Conservation (phyloP, 371 early-diverging fungal genomes). For the Dinochytrium kinnereticum region DNA sequence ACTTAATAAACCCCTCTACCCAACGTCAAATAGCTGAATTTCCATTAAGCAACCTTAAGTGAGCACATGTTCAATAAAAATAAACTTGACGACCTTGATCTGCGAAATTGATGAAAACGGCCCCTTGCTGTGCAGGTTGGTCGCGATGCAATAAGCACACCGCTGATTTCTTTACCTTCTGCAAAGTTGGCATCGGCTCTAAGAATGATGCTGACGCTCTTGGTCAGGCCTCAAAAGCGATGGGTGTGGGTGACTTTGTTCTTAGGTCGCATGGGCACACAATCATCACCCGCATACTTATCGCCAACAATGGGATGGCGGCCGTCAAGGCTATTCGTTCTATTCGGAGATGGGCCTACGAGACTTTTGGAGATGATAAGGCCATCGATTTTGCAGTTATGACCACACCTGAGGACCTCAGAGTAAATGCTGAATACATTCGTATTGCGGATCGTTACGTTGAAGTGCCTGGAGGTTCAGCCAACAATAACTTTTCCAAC, state of each 20-base stretch:
- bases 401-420: slow-evolving; percentile 98
- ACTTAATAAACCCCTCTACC: too few species aligned
- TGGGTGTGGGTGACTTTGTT: slow-evolving; percentile 1
- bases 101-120: too few species aligned
- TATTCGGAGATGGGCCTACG: slow-evolving; percentile 97
- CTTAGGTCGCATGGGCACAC: slow-evolving; percentile 34
- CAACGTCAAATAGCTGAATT: too few species aligned
- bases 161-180: too few species aligned
- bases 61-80: too few species aligned
- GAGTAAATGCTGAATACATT: slow-evolving; percentile 96
- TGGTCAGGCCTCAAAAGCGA: neutral
- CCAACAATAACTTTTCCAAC: slow-evolving; percentile 98
- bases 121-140: too few species aligned
- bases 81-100: too few species aligned
- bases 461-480: slow-evolving; percentile 95
- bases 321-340: slow-evolving; percentile 99
- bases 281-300: slow-evolving; percentile 69
- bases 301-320: slow-evolving; percentile 99
- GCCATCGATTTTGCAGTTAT: slow-evolving; percentile 97
- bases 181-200: too few species aligned
- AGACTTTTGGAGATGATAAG: slow-evolving; percentile 94
- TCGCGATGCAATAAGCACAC: too few species aligned
- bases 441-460: slow-evolving; percentile 98
- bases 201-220: too few species aligned
- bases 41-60: too few species aligned